Evolutionary conservation across 148 eudicot species (phyloP).

Genomic region (Silene uniflora): DNA sequence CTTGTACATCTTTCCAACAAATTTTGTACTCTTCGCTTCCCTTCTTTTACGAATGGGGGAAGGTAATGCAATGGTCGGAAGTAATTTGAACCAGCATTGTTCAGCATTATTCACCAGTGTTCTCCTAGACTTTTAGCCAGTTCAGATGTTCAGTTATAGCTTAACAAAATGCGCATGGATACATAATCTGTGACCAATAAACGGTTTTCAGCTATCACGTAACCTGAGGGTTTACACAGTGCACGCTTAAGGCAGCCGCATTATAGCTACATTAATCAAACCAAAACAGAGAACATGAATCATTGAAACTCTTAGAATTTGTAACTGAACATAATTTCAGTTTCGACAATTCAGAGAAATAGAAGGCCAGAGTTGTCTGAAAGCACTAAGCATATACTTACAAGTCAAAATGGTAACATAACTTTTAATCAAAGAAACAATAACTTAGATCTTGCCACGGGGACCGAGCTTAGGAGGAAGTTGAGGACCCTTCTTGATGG

Average conservation of each 20-base stretch:
- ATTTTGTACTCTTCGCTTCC: constrained; percentile 8
- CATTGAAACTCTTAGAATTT: not conserved
- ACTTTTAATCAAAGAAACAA: not conserved
- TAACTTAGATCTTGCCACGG: constrained; percentile 79
- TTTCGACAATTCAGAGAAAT: constrained; percentile 16
- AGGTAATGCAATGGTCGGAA: constrained; percentile 20
- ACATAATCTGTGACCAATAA: too few relatives aligned
- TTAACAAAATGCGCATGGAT: too few relatives aligned
- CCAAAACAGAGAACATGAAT: not conserved
- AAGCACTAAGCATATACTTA: constrained; percentile 26
- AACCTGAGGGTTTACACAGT: too few relatives aligned
- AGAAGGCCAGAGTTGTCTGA: constrained; percentile 14
- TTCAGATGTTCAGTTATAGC: not conserved
- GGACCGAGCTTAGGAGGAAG: constrained; percentile 92
- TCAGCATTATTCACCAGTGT: constrained; percentile 10
- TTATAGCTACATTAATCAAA: not conserved
- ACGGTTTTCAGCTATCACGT: too few relatives aligned
- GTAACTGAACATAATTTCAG: constrained; percentile 11
- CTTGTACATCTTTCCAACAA: constrained; percentile 13
- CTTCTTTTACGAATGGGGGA: constrained; percentile 21
- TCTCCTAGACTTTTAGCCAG: constrained; percentile 1
- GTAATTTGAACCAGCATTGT: constrained; percentile 14
- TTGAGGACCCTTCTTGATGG: constrained; percentile 94
- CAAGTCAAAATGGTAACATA: constrained; percentile 22
- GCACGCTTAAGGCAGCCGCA: too few relatives aligned